Percentiles rank a stretch among this genome's conserved stretches.
These are phyloP conservation scores for Coemansia sp. DNA, from an alignment of 192 early-diverging fungal species.

Conservation along the genomic window DNA sequence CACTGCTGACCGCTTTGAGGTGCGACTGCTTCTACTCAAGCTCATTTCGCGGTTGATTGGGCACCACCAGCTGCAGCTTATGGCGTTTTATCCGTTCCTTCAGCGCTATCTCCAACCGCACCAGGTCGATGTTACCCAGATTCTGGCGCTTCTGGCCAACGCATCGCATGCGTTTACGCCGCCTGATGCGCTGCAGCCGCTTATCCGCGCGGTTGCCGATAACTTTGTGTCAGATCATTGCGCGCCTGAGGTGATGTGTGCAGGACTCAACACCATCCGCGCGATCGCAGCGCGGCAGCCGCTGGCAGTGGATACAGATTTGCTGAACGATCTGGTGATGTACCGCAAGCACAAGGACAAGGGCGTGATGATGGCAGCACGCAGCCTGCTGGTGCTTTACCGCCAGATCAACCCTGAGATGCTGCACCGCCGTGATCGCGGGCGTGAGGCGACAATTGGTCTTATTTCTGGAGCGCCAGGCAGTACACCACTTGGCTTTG, in stretches of 20 bases:
- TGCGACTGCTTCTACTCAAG: constrained; percentile 90
- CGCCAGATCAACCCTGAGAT: constrained; percentile 94
- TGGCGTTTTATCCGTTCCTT: constrained; percentile 91
- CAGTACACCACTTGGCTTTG: constrained; percentile 64
- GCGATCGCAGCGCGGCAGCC: constrained; percentile 87
- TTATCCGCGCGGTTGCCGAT: constrained; percentile 90
- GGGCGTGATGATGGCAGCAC: constrained; percentile 89
- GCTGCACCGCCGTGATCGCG: constrained; percentile 89
- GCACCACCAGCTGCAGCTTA: constrained; percentile 87
- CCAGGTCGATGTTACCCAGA: constrained; percentile 90
- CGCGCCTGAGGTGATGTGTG: constrained; percentile 91
- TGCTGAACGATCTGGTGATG: constrained; percentile 86
- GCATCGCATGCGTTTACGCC: constrained; percentile 91
- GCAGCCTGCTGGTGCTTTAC: constrained; percentile 89
- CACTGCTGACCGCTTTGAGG: constrained; percentile 84
- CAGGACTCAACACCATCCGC: constrained; percentile 84
- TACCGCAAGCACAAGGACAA: constrained; percentile 94
- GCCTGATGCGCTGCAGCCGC: constrained; percentile 84
- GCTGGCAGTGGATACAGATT: constrained; percentile 80
- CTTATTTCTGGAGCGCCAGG: constrained; percentile 59
- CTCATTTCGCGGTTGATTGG: constrained; percentile 93
- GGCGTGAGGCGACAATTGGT: constrained; percentile 77
- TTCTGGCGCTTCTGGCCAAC: constrained; percentile 88
- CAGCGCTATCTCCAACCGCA: constrained; percentile 94
- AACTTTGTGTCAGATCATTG: constrained; percentile 95